Conservation (phyloP, 129 eudicot genomes). For the carrot (Daucus carota) region DNA sequence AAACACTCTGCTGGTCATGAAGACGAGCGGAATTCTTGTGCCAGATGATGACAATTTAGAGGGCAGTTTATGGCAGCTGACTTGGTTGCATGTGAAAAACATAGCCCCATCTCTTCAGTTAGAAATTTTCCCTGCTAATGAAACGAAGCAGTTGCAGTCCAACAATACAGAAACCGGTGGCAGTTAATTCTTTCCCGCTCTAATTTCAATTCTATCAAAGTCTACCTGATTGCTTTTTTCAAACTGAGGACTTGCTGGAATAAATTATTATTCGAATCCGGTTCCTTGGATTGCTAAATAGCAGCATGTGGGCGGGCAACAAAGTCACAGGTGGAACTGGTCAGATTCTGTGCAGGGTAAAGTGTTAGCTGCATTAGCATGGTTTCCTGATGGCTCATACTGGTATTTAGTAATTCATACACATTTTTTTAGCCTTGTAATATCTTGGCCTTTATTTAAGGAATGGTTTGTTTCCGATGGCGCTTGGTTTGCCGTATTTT, state of each 20-base stretch:
- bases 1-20: conserved; percentile 9
- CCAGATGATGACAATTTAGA: background rate
- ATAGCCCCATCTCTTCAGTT: conserved; percentile 4
- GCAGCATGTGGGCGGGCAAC: background rate
- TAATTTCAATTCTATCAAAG: background rate
- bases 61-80: conserved; percentile 2
- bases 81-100: conserved; percentile 9
- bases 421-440: conserved; percentile 1
- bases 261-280: background rate
- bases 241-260: background rate
- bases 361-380: background rate
- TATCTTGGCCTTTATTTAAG: background rate
- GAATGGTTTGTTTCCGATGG: background rate
- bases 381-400: background rate
- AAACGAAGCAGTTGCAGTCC: conserved; percentile 1
- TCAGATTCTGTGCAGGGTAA: background rate
- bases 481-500: background rate
- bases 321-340: background rate
- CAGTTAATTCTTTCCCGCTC: background rate
- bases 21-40: background rate
- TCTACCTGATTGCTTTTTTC: background rate
- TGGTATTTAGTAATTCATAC: background rate
- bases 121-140: conserved; percentile 6
- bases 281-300: background rate
- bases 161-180: background rate